phyloP scores from a whole-genome alignment of 2,329 filamentous ascomycete species.

The Eutypella sp. region DNA sequence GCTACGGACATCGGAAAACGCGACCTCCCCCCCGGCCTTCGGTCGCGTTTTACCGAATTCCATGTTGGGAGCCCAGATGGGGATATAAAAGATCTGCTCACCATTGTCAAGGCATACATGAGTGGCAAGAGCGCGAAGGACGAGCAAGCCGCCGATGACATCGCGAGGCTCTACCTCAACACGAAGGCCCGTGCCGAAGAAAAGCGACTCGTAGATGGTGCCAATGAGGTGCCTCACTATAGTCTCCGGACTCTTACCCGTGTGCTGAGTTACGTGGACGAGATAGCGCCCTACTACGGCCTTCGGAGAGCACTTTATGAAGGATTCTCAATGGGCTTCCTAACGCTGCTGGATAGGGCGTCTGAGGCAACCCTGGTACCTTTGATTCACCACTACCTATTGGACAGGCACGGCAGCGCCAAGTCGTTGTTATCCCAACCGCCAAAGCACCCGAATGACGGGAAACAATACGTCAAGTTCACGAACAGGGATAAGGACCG shows the following conservation, averaged over 20 bases:
- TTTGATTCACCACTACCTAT: conserved; percentile 73
- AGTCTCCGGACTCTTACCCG: conserved; percentile 91
- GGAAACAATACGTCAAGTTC: conserved; percentile 74
- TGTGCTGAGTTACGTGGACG: conserved; percentile 80
- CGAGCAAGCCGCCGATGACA: conserved; percentile 69
- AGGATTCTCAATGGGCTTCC: conserved; percentile 96
- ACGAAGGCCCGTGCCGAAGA: conserved; percentile 77
- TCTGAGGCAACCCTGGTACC: conserved; percentile 78
- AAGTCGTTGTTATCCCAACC: conserved; percentile 72
- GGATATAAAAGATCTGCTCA: conserved; percentile 79
- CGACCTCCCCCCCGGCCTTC: conserved; percentile 80
- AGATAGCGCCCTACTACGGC: conserved; percentile 79
- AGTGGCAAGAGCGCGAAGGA: conserved; percentile 66
- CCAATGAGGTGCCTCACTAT: conserved; percentile 94
- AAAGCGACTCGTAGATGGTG: conserved; percentile 86
- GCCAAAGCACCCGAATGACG: conserved; percentile 72
- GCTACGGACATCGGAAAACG: conserved; percentile 96
- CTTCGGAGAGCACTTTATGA: conserved; percentile 84
- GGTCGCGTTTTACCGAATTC: conserved; percentile 91
- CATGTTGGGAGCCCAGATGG: conserved; percentile 89
- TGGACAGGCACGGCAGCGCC: conserved; percentile 63
- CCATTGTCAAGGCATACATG: conserved; percentile 84
- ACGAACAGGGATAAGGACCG: conserved; percentile 57
- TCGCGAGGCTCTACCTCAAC: conserved; percentile 81
- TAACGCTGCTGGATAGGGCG: conserved; percentile 77